phyloP scores from a whole-genome alignment of 2,329 filamentous ascomycete species.

The Nemania serpens region DNA sequence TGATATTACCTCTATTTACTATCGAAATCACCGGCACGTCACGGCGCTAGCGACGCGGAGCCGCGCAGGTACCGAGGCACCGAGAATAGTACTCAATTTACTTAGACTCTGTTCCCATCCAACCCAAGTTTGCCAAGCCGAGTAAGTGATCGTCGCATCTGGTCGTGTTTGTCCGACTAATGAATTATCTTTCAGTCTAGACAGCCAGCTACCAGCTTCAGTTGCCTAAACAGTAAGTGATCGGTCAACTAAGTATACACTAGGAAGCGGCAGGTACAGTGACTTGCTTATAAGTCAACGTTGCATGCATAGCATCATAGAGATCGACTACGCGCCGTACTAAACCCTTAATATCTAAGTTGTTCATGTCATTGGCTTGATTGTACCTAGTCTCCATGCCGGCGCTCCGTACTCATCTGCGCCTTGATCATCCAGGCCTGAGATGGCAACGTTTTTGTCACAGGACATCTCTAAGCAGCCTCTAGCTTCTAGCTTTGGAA shows the following conservation, averaged over 20 bases:
- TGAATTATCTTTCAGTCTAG: not conserved
- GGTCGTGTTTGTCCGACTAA: not conserved
- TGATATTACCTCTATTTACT: no score
- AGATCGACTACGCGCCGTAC: not conserved
- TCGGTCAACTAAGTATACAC: not conserved
- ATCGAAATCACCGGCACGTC: no score
- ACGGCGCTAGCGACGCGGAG: not conserved
- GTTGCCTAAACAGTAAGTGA: not conserved
- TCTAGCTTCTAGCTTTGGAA: not conserved
- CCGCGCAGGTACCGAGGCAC: not conserved
- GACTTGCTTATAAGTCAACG: conserved; percentile 15
- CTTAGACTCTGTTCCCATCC: not conserved
- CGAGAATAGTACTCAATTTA: not conserved
- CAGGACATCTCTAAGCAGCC: conserved; percentile 11
- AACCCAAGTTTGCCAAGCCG: conserved; percentile 1
- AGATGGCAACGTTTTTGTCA: conserved; percentile 15
- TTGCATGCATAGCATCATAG: conserved; percentile 3
- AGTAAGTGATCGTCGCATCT: conserved; percentile 12
- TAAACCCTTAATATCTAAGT: not conserved
- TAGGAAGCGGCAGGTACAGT: not conserved
- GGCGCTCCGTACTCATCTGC: not conserved
- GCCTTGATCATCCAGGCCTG: not conserved
- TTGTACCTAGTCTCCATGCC: not conserved
- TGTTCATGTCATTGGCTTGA: conserved; percentile 1
- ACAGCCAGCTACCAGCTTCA: not conserved